Evolutionary conservation across 192 early-diverging fungal species (phyloP).

Genomic region (Coemansia sp.): DNA sequence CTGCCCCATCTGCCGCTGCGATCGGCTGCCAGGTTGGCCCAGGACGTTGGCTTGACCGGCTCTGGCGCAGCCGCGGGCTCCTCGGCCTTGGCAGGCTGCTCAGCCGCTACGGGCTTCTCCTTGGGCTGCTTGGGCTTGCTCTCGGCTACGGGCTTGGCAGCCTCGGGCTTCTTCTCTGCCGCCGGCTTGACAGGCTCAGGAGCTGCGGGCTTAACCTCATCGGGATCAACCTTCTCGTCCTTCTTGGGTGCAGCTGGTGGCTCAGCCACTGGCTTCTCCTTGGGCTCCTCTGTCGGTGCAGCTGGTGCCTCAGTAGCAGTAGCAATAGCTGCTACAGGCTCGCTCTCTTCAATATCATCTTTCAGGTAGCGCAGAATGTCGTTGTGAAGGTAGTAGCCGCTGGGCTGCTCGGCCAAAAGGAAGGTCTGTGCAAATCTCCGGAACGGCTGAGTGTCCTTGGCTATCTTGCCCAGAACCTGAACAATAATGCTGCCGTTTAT

Average conservation of each 20-base stretch:
- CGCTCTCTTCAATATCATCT: slow-evolving; percentile 72
- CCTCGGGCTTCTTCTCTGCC: slow-evolving; percentile 30
- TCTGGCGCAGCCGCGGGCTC: slow-evolving; percentile 23
- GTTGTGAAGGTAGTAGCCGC: slow-evolving; percentile 90
- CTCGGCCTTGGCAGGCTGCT: slow-evolving; percentile 20
- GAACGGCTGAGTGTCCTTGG: slow-evolving; percentile 72
- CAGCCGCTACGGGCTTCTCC: slow-evolving; percentile 40
- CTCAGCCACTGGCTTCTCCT: slow-evolving; percentile 10
- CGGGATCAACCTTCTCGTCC: slow-evolving; percentile 43
- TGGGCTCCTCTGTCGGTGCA: slow-evolving; percentile 14
- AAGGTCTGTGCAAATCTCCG: slow-evolving; percentile 93
- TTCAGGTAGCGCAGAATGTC: slow-evolving; percentile 94
- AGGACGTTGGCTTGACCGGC: slow-evolving; percentile 66
- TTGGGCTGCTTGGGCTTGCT: slow-evolving; percentile 42
- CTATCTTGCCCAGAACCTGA: slow-evolving; percentile 90
- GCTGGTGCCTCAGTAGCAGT: slow-evolving; percentile 8
- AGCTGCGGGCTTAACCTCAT: slow-evolving; percentile 15
- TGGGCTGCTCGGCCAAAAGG: slow-evolving; percentile 81
- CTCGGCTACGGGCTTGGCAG: slow-evolving; percentile 15
- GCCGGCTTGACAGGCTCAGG: slow-evolving; percentile 28
- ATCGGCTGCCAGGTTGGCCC: slow-evolving; percentile 72
- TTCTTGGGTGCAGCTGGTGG: slow-evolving; percentile 23
- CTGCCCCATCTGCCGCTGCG: slow-evolving; percentile 58
- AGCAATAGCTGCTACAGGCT: slow-evolving; percentile 20
- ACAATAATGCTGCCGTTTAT: slow-evolving; percentile 76